Conservation (phyloP, 2,329 filamentous ascomycete species). For the Talaromyces sp. region DNA sequence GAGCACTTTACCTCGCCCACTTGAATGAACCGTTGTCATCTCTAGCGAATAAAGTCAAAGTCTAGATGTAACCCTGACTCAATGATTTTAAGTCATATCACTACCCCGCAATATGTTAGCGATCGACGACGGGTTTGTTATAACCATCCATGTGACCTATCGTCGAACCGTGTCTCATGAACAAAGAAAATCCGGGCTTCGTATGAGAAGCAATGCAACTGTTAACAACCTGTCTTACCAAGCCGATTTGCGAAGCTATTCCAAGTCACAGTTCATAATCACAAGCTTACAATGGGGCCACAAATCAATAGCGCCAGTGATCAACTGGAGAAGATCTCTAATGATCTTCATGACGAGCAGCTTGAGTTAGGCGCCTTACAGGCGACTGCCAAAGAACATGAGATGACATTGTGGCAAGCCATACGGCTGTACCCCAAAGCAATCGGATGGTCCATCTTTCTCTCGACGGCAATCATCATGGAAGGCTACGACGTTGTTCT, state of each 20-base stretch:
- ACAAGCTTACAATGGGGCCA: not conserved
- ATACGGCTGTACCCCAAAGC: slow-evolving; percentile 83
- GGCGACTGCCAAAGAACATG: slow-evolving; percentile 49
- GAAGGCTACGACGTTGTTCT: slow-evolving; percentile 82
- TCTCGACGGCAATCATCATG: slow-evolving; percentile 87
- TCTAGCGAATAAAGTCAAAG: not conserved
- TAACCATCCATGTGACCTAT: not conserved
- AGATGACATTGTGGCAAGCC: slow-evolving; percentile 70
- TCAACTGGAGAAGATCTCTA: not conserved
- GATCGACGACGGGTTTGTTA: not conserved
- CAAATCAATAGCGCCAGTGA: not conserved
- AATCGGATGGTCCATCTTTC: slow-evolving; percentile 74
- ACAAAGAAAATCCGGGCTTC: not conserved
- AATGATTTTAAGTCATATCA: not conserved
- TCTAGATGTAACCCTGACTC: not conserved
- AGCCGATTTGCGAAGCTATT: too few relatives aligned
- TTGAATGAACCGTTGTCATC: not conserved
- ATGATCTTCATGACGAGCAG: not conserved
- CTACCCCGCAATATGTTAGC: not conserved
- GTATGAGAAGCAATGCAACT: not conserved
- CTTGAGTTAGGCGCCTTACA: slow-evolving; percentile 40
- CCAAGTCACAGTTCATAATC: not conserved
- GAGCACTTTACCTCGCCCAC: not conserved
- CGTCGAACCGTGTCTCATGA: too few relatives aligned
- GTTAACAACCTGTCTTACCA: not conserved